phyloP scores from a whole-genome alignment of 2,329 filamentous ascomycete genomes.

The Colletotrichum tabaci region DNA sequence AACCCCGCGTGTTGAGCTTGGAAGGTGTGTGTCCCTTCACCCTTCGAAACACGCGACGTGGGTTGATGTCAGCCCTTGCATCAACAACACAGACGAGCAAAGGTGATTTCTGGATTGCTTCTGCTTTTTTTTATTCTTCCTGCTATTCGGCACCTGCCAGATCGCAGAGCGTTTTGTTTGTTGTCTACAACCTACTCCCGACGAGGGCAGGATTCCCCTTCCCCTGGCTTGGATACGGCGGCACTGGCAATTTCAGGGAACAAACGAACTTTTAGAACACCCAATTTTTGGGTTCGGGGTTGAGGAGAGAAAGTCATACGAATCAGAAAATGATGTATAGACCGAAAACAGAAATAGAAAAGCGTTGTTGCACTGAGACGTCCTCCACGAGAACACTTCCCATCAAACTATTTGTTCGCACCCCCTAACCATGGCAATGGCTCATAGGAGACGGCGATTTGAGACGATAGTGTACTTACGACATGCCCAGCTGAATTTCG shows the following conservation, averaged over 20 bases:
- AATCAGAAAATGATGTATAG: neutral
- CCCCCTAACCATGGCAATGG: neutral
- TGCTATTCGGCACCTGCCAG: neutral
- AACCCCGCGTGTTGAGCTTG: neutral
- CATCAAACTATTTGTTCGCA: neutral
- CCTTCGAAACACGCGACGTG: neutral
- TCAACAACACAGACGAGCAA: neutral
- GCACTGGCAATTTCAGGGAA: neutral
- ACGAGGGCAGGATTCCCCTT: neutral
- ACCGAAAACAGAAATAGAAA: neutral
- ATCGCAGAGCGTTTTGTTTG: neutral
- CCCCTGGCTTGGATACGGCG: neutral
- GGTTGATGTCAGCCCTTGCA: conserved; percentile 1
- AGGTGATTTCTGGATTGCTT: neutral
- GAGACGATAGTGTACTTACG: no score
- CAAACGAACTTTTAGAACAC: neutral
- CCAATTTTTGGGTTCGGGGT: neutral
- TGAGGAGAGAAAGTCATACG: neutral
- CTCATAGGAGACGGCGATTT: neutral
- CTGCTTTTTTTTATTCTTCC: neutral
- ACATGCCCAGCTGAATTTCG: no score
- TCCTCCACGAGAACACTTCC: neutral
- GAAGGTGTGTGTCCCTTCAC: neutral
- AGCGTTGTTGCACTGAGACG: neutral
- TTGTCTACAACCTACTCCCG: neutral